Evolutionary conservation across 306 rosid species (phyloP).

Genomic region (Styphnolobium japonicum): DNA sequence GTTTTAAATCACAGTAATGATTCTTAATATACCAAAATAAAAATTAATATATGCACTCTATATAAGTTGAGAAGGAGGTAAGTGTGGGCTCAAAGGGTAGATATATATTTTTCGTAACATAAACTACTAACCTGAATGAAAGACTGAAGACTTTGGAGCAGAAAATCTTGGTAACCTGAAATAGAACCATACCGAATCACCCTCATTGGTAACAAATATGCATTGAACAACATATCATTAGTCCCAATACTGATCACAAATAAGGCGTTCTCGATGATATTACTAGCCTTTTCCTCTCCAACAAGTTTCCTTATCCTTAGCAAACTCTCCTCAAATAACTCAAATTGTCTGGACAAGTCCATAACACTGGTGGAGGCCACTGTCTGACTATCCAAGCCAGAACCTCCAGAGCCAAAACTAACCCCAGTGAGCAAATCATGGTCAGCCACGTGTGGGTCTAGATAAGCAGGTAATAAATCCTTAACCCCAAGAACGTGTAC

Average conservation of each 20-base stretch:
- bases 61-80: too few relatives aligned
- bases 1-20: too few relatives aligned
- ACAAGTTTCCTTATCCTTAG: slow-evolving; percentile 2
- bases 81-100: background rate
- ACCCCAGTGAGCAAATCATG: slow-evolving; percentile 39
- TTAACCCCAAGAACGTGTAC: slow-evolving; percentile 40
- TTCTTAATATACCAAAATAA: too few relatives aligned
- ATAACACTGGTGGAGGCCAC: background rate
- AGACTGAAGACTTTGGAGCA: slow-evolving; percentile 25
- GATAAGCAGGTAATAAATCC: slow-evolving; percentile 39
- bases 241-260: slow-evolving; percentile 45
- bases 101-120: background rate
- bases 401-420: slow-evolving; percentile 44
- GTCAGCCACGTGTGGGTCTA: slow-evolving; percentile 12
- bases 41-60: too few relatives aligned
- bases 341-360: slow-evolving; percentile 24
- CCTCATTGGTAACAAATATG: background rate
- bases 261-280: slow-evolving; percentile 32
- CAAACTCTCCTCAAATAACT: slow-evolving; percentile 33
- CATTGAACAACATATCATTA: slow-evolving; percentile 42
- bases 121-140: slow-evolving; percentile 33
- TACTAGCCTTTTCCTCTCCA: slow-evolving; percentile 22
- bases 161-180: slow-evolving; percentile 29
- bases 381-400: slow-evolving; percentile 35
- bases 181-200: background rate